Evolutionary conservation across 2,329 filamentous ascomycete species (phyloP), one percentile per base, ranked within the genome.

Genomic region (Aspergillus japonicus): DNA sequence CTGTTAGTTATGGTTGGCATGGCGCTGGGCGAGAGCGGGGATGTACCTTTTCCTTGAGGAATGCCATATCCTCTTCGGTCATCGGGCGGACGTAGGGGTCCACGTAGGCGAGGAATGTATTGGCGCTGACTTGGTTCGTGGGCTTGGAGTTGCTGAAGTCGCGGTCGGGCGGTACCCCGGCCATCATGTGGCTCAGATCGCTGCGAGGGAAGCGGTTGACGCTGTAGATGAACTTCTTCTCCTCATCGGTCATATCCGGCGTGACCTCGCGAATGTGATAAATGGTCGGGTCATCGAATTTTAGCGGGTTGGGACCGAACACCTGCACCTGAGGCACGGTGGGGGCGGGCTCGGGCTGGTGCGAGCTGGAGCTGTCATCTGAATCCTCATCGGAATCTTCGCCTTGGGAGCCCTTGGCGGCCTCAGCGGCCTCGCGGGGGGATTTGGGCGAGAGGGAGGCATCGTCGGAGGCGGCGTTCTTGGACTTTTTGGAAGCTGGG

Each of bases 81-180:
- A 96, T 89, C 0, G 90, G 87, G 5, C 94, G 87, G 65, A 97
- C 95, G 78, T 91, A 98, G 0, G 93, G 91, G 64, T 99, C 95
- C 57, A 96, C 85, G 72, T 95, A 96, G 5, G 90, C 88, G n/a
- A 90, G 89, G 75, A 99, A 99, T 1, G 94, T 96, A 58, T 87
- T 89, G 65, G 95, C 95, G 73, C 90, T 93, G 74, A 98, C 95
- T 79, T 99, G 95, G 69, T 94, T 96, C 21, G 89, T 88, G 5
- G 94, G 92, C 73, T 98, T 99, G 35, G 92, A 89, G 72, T 87
- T 96, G 73, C 91, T 97, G 71, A 97, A 98, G 78, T 99, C 95
- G 73, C 91, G 92, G 75, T 98, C 93, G 1, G 95, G 94, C 1
- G 93, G 90, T 44, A 90, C 88, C 51, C 95, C 95, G 11, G 94